Evolutionary conservation across 441 rosid species (phyloP), one percentile per base, ranked within the genome.

Genomic region (Gossypium schwendimanii): DNA sequence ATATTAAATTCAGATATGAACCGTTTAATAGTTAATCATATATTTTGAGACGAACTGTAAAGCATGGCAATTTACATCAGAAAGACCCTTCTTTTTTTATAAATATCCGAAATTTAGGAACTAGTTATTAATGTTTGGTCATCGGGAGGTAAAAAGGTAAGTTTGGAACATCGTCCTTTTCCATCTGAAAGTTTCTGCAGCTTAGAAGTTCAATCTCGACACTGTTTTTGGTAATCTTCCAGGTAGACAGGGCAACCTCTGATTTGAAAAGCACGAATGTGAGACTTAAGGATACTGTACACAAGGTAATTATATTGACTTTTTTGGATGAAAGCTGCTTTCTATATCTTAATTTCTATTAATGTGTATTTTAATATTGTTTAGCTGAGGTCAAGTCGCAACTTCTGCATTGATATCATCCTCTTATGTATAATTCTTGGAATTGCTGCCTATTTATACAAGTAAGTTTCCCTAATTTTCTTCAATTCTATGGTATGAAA

Each of bases 401-500:
- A 86, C 83, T 85, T 88, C 63, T 88, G 92, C 85, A 45, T 88
- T 18, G 90, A 88, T 76, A 84, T 86, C 73, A 80, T 81, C 76
- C 87, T 88, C 64, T 73, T 88, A 70, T 82, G 86, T 71, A 41
- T 88, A 75, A 63, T 86, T 68, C 77, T 86, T 5, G 90, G 92
- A 47, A 88, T 86, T 63, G 90, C 90, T 63, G 89, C 89, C 70
- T 80, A 82, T 76, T 73, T 88, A 52, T 88, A 86, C 89, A 81
- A 88, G 92, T 84, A 83, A 84, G 81, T 67, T 41, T 23, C 1
- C 53, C 18, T 45, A 31, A 1, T 64, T 55, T 7, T 6, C 73
- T 54, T 39, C 49, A 55, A 70, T 12, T 26, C 4, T 67, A n/a
- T 8, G 49, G 12, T 1, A 7, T n/a, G 55, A 45, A 65, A 45